Evolutionary conservation across 2,329 filamentous ascomycete genomes (phyloP).

Genomic region (Ploettnerulaceae sp.): DNA sequence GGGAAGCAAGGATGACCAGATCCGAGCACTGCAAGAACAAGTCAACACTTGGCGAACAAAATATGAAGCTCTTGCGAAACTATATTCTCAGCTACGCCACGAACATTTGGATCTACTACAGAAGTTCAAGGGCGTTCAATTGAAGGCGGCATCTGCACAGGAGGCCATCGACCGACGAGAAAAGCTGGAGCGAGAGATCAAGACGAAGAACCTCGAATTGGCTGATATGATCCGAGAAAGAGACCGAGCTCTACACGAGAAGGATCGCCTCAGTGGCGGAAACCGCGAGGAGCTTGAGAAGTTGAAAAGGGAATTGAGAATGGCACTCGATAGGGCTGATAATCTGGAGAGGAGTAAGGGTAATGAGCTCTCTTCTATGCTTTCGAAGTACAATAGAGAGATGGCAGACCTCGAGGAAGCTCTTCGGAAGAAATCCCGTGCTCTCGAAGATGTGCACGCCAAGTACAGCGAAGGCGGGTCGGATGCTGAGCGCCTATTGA

Average conservation of each 20-base stretch:
- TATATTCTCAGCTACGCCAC: slow-evolving; percentile 92
- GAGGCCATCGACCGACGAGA: slow-evolving; percentile 93
- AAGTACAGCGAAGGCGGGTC: slow-evolving; percentile 75
- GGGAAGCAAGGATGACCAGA: slow-evolving; percentile 88
- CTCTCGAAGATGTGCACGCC: slow-evolving; percentile 76
- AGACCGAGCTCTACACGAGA: slow-evolving; percentile 88
- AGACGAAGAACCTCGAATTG: slow-evolving; percentile 98
- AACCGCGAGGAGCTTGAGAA: slow-evolving; percentile 95
- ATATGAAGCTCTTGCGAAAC: slow-evolving; percentile 92
- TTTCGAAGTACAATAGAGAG: slow-evolving; percentile 94
- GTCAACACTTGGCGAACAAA: slow-evolving; percentile 97
- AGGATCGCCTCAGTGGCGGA: slow-evolving; percentile 77
- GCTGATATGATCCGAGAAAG: slow-evolving; percentile 98
- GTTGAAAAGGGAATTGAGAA: slow-evolving; percentile 84
- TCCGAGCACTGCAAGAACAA: slow-evolving; percentile 88
- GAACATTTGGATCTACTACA: slow-evolving; percentile 93
- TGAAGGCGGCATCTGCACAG: slow-evolving; percentile 94
- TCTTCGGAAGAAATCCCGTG: slow-evolving; percentile 78
- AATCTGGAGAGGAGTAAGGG: slow-evolving; percentile 91
- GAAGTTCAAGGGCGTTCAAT: slow-evolving; percentile 92
- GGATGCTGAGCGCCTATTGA: slow-evolving; percentile 78
- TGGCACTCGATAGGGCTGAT: slow-evolving; percentile 87
- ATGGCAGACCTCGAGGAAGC: slow-evolving; percentile 96
- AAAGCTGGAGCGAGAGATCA: slow-evolving; percentile 94
- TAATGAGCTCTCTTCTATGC: slow-evolving; percentile 88